phyloP scores from a whole-genome alignment of 305 asterid genomes.

The Solanum hybrid region DNA sequence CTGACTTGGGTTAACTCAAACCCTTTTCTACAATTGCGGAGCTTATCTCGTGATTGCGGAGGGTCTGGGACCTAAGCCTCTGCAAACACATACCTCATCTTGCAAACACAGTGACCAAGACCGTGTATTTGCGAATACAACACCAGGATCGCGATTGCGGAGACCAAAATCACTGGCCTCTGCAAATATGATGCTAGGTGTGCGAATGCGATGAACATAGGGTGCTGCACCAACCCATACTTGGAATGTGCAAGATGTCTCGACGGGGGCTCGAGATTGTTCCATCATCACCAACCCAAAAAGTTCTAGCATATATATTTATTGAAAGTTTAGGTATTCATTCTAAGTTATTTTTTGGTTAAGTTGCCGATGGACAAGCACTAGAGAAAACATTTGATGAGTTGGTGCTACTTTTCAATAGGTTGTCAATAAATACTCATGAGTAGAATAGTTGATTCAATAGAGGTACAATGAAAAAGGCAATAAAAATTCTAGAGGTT shows the following conservation, averaged over 20 bases:
- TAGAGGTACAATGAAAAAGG: background rate
- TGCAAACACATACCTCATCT: background rate
- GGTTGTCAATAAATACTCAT: background rate
- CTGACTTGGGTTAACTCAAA: background rate
- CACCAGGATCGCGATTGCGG: background rate
- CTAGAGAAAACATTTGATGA: background rate
- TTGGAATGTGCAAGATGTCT: background rate
- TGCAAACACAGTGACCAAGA: background rate
- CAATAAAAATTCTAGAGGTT: background rate
- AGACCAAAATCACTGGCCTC: background rate
- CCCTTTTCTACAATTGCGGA: background rate
- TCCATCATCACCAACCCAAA: background rate
- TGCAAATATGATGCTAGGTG: background rate
- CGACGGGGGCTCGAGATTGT: background rate
- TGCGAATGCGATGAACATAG: background rate
- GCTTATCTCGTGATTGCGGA: background rate
- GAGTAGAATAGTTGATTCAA: background rate
- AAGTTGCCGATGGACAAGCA: background rate
- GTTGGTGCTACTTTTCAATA: background rate
- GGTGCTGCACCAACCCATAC: background rate
- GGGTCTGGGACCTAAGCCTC: background rate
- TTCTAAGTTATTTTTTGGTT: background rate
- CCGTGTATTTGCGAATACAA: background rate
- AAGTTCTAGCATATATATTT: background rate
- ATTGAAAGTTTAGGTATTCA: background rate